Percentiles rank a stretch among this genome's conserved stretches.
These are phyloP conservation scores for Arabis alpina DNA, from an alignment of 345 rosid species.

Conservation along the genomic window DNA sequence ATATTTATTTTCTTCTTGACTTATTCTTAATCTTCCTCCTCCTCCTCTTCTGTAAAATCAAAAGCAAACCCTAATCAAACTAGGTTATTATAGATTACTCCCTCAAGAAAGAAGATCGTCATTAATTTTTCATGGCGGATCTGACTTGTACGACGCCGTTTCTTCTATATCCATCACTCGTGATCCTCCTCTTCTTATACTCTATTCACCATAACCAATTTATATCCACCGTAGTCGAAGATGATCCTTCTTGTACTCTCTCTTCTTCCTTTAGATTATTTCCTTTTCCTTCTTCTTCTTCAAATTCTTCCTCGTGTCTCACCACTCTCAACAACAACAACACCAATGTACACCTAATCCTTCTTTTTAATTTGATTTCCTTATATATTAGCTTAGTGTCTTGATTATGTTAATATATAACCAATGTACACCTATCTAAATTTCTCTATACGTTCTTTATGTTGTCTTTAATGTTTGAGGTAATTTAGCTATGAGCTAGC, in stretches of 20 bases:
- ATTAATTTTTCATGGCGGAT: conserved; percentile 49
- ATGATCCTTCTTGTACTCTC: conserved; percentile 38
- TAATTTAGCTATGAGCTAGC: too few relatives aligned
- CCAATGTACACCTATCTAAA: too few relatives aligned
- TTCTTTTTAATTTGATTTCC: not conserved
- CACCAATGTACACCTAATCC: conserved; percentile 25
- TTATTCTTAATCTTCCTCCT: conserved; percentile 4
- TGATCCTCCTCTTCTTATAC: conserved; percentile 53
- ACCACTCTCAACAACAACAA: conserved; percentile 32
- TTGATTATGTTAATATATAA: not conserved
- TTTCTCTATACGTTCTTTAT: too few relatives aligned
- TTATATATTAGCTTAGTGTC: not conserved
- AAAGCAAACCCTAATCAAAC: conserved; percentile 14
- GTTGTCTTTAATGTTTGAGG: too few relatives aligned
- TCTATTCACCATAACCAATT: conserved; percentile 45
- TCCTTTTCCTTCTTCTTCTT: conserved; percentile 27
- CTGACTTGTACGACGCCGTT: conserved; percentile 48
- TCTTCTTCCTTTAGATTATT: conserved; percentile 27
- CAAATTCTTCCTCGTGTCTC: conserved; percentile 26
- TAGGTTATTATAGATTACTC: not conserved
- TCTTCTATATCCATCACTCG: conserved; percentile 49
- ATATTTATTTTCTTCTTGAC: conserved; percentile 18
- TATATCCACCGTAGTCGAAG: conserved; percentile 17
- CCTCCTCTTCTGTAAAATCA: not conserved
- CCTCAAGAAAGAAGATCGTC: not conserved